Conservation (phyloP, 768 basidiomycete species). For the Calvatia gigantea region DNA sequence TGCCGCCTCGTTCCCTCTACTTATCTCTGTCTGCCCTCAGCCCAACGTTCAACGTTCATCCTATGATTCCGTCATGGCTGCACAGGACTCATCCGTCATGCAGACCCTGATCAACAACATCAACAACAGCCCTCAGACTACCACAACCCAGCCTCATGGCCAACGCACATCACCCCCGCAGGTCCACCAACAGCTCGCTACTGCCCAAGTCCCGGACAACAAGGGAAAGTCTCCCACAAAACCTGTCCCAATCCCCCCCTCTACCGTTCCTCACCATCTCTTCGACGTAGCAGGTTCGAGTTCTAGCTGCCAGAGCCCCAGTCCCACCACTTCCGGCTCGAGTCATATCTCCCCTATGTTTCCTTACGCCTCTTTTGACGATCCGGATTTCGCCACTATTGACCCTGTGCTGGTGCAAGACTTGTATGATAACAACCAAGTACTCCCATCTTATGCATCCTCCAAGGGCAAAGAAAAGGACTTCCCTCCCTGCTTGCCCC, state of each 20-base stretch:
- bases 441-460: constrained; percentile 13
- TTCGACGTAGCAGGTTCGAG: constrained; percentile 29
- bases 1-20: not conserved
- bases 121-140: not conserved
- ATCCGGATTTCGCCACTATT: constrained; percentile 17
- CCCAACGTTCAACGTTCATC: not conserved
- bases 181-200: not conserved
- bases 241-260: constrained; percentile 46
- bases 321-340: constrained; percentile 16
- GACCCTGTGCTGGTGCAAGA: constrained; percentile 14
- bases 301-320: constrained; percentile 18
- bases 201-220: constrained; percentile 15
- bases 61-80: constrained; percentile 1
- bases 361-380: constrained; percentile 20
- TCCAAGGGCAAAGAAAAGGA: constrained; percentile 60
- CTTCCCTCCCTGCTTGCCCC: constrained; percentile 61
- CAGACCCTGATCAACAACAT: constrained; percentile 2
- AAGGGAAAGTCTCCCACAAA: constrained; percentile 58
- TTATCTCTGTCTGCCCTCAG: constrained; percentile 2
- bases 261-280: constrained; percentile 35
- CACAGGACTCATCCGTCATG: not conserved
- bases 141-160: not conserved
- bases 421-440: constrained; percentile 13
- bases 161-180: not conserved
- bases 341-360: constrained; percentile 22